phyloP scores from a whole-genome alignment of 352 stramenopile genomes.

The Globisporangium takayamanum region DNA sequence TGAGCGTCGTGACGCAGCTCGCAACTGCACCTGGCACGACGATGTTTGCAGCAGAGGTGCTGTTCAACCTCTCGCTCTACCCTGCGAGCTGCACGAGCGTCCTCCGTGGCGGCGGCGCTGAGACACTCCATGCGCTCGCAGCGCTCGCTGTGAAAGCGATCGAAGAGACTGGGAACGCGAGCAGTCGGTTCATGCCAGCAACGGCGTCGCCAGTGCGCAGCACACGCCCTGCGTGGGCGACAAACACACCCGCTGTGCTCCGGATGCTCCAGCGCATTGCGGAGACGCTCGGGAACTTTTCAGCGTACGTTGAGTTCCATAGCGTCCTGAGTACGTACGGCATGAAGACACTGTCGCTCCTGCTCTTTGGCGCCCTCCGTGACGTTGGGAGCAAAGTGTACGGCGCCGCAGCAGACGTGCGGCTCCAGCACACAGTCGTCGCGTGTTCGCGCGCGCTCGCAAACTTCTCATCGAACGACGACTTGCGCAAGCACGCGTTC shows the following conservation, averaged over 20 bases:
- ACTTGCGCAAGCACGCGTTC: constrained; percentile 47
- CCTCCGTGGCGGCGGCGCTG: constrained; percentile 49
- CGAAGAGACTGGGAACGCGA: constrained; percentile 23
- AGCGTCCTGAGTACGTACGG: constrained; percentile 32
- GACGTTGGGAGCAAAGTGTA: constrained; percentile 38
- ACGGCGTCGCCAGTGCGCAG: not conserved
- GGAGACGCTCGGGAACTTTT: constrained; percentile 63
- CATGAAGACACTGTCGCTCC: constrained; percentile 45
- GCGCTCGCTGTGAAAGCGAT: constrained; percentile 36
- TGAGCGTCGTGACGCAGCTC: constrained; percentile 59
- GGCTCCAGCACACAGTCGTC: constrained; percentile 34
- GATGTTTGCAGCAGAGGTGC: constrained; percentile 49
- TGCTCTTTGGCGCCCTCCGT: constrained; percentile 37
- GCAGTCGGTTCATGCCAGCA: constrained; percentile 6
- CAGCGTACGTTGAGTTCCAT: constrained; percentile 57
- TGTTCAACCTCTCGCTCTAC: constrained; percentile 73
- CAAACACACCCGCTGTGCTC: constrained; percentile 13
- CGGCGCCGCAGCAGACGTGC: constrained; percentile 26
- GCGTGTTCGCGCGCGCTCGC: constrained; percentile 50
- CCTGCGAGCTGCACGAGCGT: constrained; percentile 42
- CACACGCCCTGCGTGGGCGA: constrained; percentile 7
- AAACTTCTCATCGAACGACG: constrained; percentile 67
- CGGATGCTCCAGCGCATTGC: constrained; percentile 41
- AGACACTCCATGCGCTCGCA: constrained; percentile 46
- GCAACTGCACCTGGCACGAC: constrained; percentile 26